Conservation (phyloP, 2,329 filamentous ascomycete genomes). For the Elsinoe perseae region DNA sequence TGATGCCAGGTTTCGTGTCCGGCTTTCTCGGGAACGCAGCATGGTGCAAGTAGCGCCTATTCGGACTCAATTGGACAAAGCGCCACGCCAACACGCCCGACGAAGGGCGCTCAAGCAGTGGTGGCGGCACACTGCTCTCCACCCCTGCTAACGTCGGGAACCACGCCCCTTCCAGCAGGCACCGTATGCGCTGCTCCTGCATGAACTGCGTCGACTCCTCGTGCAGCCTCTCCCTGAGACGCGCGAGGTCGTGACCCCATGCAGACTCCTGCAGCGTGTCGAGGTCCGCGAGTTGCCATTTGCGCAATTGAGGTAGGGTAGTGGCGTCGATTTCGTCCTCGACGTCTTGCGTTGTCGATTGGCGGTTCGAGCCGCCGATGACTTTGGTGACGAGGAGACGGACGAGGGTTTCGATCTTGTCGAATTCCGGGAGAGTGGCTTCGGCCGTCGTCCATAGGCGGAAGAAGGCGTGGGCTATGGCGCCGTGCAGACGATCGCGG, state of each 20-base stretch:
- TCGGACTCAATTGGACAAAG: conserved; percentile 83
- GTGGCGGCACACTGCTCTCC: conserved; percentile 36
- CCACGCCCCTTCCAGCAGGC: conserved; percentile 82
- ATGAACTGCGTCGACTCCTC: conserved; percentile 92
- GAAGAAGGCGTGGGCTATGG: conserved; percentile 79
- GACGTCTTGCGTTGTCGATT: conserved; percentile 75
- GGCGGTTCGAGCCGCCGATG: conserved; percentile 71
- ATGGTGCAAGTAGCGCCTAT: conserved; percentile 83
- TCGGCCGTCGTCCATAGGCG: conserved; percentile 87
- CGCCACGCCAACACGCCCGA: conserved; percentile 54
- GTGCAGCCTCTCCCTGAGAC: conserved; percentile 84
- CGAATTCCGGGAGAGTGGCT: conserved; percentile 78
- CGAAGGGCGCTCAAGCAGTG: conserved; percentile 25
- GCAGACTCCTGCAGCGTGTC: conserved; percentile 88
- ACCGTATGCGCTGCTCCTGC: conserved; percentile 91
- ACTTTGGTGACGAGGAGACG: conserved; percentile 86
- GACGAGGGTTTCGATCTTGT: conserved; percentile 85
- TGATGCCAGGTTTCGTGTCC: conserved; percentile 60
- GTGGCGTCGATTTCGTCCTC: conserved; percentile 84
- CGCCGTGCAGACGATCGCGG: conserved; percentile 84
- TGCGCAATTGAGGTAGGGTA: conserved; percentile 68
- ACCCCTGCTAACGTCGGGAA: conserved; percentile 50
- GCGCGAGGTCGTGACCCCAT: conserved; percentile 81
- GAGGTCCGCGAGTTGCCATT: conserved; percentile 87
- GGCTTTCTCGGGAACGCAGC: conserved; percentile 65